Evolutionary conservation across 805 yeast genomes (phyloP).

Genomic region (Huiozyma sinensis): DNA sequence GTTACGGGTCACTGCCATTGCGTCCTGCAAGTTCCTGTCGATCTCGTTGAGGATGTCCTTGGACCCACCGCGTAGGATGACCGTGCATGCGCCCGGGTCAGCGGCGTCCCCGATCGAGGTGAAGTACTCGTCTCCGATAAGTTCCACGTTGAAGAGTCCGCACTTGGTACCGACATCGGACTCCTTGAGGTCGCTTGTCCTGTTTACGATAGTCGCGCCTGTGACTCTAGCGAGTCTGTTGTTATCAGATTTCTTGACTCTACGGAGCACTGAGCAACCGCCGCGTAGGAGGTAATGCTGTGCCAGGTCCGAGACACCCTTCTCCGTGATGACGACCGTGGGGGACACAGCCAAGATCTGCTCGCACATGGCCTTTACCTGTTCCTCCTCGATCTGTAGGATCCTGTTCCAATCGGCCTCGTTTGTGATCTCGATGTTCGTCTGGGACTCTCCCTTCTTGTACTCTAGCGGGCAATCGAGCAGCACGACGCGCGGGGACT

Average conservation of each 20-base stretch:
- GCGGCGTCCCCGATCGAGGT: slow-evolving; percentile 72
- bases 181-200: slow-evolving; percentile 90
- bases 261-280: slow-evolving; percentile 83
- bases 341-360: slow-evolving; percentile 78
- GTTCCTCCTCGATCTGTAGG: slow-evolving; percentile 95
- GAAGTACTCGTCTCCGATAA: slow-evolving; percentile 95
- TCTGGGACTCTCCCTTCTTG: slow-evolving; percentile 98
- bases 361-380: slow-evolving; percentile 78
- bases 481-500: slow-evolving; percentile 79
- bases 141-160: slow-evolving; percentile 84
- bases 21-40: slow-evolving; percentile 95
- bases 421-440: slow-evolving; percentile 91
- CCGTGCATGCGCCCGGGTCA: slow-evolving; percentile 88
- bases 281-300: slow-evolving; percentile 93
- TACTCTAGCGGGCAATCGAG: slow-evolving; percentile 96
- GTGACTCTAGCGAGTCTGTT: slow-evolving; percentile 95
- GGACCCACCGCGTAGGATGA: slow-evolving; percentile 88
- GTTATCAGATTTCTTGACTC: slow-evolving; percentile 91
- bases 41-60: slow-evolving; percentile 93
- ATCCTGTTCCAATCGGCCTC: slow-evolving; percentile 95
- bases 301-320: slow-evolving; percentile 96
- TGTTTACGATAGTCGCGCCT: slow-evolving; percentile 93
- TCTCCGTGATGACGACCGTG: slow-evolving; percentile 90
- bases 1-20: slow-evolving; percentile 95
- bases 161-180: slow-evolving; percentile 81